These are phyloP conservation scores for Diplotaxis tenuifolia DNA, from an alignment of 345 rosid genomes.

Conservation along the genomic window DNA sequence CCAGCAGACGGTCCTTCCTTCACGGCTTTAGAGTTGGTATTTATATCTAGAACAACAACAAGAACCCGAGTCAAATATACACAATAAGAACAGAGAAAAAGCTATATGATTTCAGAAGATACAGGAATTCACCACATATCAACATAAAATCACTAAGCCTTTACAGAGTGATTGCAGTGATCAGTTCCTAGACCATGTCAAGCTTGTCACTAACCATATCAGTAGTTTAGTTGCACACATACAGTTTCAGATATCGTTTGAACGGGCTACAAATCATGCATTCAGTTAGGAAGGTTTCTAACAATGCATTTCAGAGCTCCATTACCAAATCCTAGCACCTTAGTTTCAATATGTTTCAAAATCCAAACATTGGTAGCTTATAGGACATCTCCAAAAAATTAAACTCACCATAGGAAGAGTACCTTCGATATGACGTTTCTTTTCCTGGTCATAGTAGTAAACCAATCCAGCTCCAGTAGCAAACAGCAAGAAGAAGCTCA, in stretches of 20 bases:
- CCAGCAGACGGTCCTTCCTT: constrained; percentile 95
- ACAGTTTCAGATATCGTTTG: too few relatives aligned
- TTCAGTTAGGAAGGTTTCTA: constrained; percentile 1
- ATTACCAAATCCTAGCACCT: background rate
- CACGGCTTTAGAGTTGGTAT: constrained; percentile 61
- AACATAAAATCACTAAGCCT: constrained; percentile 1
- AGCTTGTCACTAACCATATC: constrained; percentile 2
- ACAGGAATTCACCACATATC: background rate
- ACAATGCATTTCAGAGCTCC: background rate
- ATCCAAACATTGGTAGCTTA: background rate
- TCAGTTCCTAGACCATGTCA: background rate
- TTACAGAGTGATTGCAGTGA: constrained; percentile 5
- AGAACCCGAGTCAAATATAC: constrained; percentile 16
- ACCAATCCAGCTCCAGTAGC: constrained; percentile 79
- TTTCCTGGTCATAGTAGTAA: constrained; percentile 61
- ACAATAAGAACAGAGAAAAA: background rate
- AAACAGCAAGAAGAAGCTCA: constrained; percentile 76
- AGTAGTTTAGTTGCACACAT: too few relatives aligned
- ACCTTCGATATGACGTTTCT: constrained; percentile 97
- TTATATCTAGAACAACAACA: constrained; percentile 54
- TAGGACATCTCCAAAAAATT: background rate
- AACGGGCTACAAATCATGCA: background rate
- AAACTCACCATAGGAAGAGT: constrained; percentile 85
- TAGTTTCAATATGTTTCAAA: background rate
- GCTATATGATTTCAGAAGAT: background rate